A percentile compares a stretch with the other conserved stretches of the same genome.
phyloP scores from a whole-genome alignment of 164 flowering plant species.

The Berberis thunbergii region DNA sequence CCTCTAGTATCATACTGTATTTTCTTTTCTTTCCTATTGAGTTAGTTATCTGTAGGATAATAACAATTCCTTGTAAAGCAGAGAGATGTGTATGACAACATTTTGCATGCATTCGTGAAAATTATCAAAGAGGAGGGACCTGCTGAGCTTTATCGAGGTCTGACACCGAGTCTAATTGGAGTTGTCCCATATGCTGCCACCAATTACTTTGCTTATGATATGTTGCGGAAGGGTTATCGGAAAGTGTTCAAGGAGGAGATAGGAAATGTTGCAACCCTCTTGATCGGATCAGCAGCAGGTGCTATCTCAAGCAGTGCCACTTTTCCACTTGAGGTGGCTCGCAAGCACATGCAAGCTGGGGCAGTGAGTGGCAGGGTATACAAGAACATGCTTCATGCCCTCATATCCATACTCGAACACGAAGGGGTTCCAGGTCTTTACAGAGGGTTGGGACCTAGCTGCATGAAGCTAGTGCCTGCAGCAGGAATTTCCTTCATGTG shows the following conservation, averaged over 20 bases:
- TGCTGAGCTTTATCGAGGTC: background rate
- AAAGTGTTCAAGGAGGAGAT: no score
- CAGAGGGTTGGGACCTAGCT: conserved; percentile 73
- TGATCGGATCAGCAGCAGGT: conserved; percentile 78
- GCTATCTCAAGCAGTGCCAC: conserved; percentile 71
- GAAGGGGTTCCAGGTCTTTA: conserved; percentile 66
- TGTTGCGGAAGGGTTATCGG: no score
- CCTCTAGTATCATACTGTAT: background rate
- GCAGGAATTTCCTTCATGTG: conserved; percentile 32
- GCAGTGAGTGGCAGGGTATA: conserved; percentile 56
- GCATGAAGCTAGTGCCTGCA: conserved; percentile 73
- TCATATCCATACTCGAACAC: conserved; percentile 36
- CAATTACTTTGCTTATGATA: no score
- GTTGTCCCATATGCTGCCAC: no score
- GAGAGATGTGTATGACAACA: background rate
- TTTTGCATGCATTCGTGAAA: background rate
- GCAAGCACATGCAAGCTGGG: conserved; percentile 85
- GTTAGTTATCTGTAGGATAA: background rate
- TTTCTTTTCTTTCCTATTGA: background rate
- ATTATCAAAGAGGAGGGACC: background rate
- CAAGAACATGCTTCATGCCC: conserved; percentile 62
- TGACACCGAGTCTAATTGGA: no score
- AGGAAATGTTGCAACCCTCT: no score
- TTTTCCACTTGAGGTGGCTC: conserved; percentile 77
- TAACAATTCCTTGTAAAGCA: background rate